A percentile compares a stretch with the other conserved stretches of the same genome.
Evolutionary conservation across 2,329 filamentous ascomycete species (phyloP).

Genomic region (Zymoseptoria ardabiliae): DNA sequence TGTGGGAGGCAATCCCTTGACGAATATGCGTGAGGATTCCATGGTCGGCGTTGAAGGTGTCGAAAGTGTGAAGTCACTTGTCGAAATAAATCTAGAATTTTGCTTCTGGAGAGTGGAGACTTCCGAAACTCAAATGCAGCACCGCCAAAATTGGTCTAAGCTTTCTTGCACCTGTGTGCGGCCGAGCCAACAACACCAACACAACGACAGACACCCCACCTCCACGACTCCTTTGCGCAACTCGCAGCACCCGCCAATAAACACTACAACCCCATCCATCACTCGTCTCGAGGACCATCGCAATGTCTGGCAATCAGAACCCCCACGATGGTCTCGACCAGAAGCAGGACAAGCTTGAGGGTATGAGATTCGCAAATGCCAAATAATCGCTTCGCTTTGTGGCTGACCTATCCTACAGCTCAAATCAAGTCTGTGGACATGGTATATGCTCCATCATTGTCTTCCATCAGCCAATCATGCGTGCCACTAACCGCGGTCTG

Average conservation of each 20-base stretch:
- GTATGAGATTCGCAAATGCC: slow-evolving; percentile 40
- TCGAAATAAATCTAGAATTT: background rate
- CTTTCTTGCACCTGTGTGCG: background rate
- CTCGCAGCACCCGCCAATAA: background rate
- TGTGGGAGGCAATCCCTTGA: slow-evolving; percentile 70
- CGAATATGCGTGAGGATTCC: slow-evolving; percentile 70
- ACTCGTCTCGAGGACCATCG: background rate
- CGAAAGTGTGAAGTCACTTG: background rate
- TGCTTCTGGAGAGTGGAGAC: background rate
- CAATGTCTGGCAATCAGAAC: slow-evolving; percentile 24
- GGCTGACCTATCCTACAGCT: slow-evolving; percentile 47
- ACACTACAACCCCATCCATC: background rate
- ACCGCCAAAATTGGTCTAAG: too few relatives aligned
- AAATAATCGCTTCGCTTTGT: slow-evolving; percentile 2
- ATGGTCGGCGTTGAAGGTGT: slow-evolving; percentile 31
- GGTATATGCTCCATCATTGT: slow-evolving; percentile 49
- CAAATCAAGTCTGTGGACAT: slow-evolving; percentile 98
- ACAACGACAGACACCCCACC: background rate
- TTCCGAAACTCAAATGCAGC: background rate
- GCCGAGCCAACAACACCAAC: slow-evolving; percentile 1
- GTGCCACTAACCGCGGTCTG: background rate
- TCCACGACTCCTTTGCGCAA: background rate
- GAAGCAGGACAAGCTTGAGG: slow-evolving; percentile 63
- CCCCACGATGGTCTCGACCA: slow-evolving; percentile 12
- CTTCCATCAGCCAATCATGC: background rate